Evolutionary conservation across 2,329 filamentous ascomycete species (phyloP), one percentile per base, ranked within the genome.

Genomic region (Botryotinia narcissicola): DNA sequence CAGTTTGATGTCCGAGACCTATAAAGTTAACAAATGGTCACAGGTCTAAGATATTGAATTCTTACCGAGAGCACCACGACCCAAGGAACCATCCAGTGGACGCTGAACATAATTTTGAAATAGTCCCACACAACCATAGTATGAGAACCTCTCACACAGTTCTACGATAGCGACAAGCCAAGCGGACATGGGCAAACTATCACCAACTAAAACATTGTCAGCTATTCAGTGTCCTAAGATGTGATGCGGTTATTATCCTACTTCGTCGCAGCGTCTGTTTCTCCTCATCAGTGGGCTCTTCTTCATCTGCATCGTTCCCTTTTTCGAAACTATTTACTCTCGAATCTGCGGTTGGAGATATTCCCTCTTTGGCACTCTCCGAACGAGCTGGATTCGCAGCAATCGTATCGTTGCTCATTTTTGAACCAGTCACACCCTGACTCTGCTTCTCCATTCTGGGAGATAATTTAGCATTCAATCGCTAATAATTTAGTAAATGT

Each of bases 81-180:
- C 76, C 35, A 75, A 42, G 40, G 63, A 72, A 32, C 77, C 75
- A 72, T 76, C 73, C 2, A 76, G 66, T 18, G 69, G 87, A 61
- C 73, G 70, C 77, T 91, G 87, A 78, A 91, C 85, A 77, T 87
- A 91, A 80, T 91, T 92, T 85, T 76, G 85, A 87, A 87, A 90
- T 59, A 90, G 84, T 69, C 87, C 86, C 25, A 86, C 88, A 14
- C 87, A 89, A 57, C 90, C 90, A 78, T 91, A 91, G 83, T 89
- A 91, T 8, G 87, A 87, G 78, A 90, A 91, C 25, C 70, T 57
- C 37, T 72, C 70, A 57, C 70, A 72, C 8, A 73, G 42, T 20
- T 72, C 70, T 10, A 72, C 70, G 8, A 67, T 67, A 5, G 70
- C 70, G 37, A 72, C 70, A 35, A 72, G 61, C 70, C 70, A 72